A percentile compares a stretch with the other conserved stretches of the same genome.
These are phyloP conservation scores for Flagelloscypha sp. DNA, from an alignment of 768 basidiomycete species.

Conservation along the genomic window DNA sequence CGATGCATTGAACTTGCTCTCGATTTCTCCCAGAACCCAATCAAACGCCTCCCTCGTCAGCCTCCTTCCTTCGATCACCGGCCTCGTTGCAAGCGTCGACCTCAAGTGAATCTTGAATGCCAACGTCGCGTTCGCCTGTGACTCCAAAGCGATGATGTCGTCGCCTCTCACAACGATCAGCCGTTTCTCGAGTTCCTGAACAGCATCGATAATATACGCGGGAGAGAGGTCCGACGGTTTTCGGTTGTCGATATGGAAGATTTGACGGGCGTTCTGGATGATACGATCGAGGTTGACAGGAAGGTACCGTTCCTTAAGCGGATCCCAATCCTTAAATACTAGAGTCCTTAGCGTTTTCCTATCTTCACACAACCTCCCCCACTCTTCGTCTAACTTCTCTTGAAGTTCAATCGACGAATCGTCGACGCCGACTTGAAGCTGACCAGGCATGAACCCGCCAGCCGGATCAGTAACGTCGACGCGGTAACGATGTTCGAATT, in stretches of 20 bases:
- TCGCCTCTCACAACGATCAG: slow-evolving; percentile 85
- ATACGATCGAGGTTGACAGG: slow-evolving; percentile 95
- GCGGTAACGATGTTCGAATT: slow-evolving; percentile 89
- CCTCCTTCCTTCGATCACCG: slow-evolving; percentile 82
- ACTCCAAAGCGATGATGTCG: slow-evolving; percentile 64
- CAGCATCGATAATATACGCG: slow-evolving; percentile 72
- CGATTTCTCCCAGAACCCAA: slow-evolving; percentile 95
- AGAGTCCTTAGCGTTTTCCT: slow-evolving; percentile 72
- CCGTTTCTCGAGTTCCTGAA: slow-evolving; percentile 65
- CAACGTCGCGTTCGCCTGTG: slow-evolving; percentile 83
- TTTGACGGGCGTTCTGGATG: slow-evolving; percentile 90
- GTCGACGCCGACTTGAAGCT: slow-evolving; percentile 82
- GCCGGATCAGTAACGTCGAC: slow-evolving; percentile 85
- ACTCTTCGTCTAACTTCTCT: slow-evolving; percentile 76
- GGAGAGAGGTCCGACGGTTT: slow-evolving; percentile 92
- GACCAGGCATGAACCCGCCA: slow-evolving; percentile 72
- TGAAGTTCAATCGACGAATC: slow-evolving; percentile 81
- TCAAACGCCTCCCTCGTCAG: slow-evolving; percentile 92
- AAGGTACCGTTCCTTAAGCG: slow-evolving; percentile 70
- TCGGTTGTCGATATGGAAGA: slow-evolving; percentile 93
- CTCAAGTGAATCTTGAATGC: slow-evolving; percentile 92
- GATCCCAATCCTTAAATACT: slow-evolving; percentile 73
- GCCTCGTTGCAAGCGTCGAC: slow-evolving; percentile 78
- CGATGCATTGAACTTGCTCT: slow-evolving; percentile 92
- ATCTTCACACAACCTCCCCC: slow-evolving; percentile 55